Conservation (phyloP, 306 rosid genomes). For the Betula pendula region DNA sequence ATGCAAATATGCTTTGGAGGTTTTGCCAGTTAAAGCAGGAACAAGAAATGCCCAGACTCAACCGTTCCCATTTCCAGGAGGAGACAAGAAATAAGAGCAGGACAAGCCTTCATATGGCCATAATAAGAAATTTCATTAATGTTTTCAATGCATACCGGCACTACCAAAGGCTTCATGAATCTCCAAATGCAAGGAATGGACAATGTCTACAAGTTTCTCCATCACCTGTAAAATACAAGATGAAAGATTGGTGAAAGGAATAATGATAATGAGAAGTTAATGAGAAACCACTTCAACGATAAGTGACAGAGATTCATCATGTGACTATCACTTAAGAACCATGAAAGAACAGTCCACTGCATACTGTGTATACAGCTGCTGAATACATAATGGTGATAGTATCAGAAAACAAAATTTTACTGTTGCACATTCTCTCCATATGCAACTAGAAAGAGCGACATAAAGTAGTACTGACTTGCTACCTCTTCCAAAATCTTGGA, state of each 20-base stretch:
- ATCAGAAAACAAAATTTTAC: constrained; percentile 5
- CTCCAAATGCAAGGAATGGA: constrained; percentile 84
- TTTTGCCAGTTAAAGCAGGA: neutral
- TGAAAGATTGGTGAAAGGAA: constrained; percentile 28
- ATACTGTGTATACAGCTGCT: constrained; percentile 12
- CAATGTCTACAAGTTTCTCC: constrained; percentile 90
- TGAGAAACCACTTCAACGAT: constrained; percentile 19
- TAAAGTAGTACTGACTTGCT: constrained; percentile 34
- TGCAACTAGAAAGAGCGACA: constrained; percentile 24
- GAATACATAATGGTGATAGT: constrained; percentile 17
- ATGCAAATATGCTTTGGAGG: neutral
- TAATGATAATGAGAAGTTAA: constrained; percentile 18
- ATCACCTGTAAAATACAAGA: constrained; percentile 68
- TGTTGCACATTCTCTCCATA: neutral
- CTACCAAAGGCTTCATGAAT: constrained; percentile 86
- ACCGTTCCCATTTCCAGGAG: neutral
- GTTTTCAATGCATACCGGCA: constrained; percentile 68
- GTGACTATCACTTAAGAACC: constrained; percentile 6
- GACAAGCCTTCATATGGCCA: constrained; percentile 10
- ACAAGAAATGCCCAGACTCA: neutral
- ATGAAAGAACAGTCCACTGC: constrained; percentile 17
- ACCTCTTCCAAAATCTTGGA: constrained; percentile 98
- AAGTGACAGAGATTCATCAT: neutral
- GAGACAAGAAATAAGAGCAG: constrained; percentile 15
- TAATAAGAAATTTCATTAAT: constrained; percentile 24